These are phyloP conservation scores for Colletotrichum phormii DNA, from an alignment of 2,329 filamentous ascomycete species.

Conservation along the genomic window DNA sequence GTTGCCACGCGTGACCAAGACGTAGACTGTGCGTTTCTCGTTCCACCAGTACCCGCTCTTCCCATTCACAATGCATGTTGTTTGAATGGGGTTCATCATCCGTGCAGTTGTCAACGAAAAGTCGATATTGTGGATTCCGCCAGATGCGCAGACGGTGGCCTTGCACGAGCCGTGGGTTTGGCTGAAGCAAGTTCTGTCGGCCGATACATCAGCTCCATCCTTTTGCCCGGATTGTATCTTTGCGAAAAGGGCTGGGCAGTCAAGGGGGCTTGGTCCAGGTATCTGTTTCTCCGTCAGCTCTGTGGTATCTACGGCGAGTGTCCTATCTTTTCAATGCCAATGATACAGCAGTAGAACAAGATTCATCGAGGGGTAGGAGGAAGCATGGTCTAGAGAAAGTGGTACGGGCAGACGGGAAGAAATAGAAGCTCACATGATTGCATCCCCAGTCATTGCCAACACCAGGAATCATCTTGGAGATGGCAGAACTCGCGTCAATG, in stretches of 20 bases:
- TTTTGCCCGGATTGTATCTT: neutral
- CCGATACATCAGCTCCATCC: neutral
- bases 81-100: slow-evolving; percentile 29
- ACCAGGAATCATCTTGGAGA: slow-evolving; percentile 6
- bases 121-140: neutral
- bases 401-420: neutral
- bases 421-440: neutral
- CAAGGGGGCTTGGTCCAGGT: slow-evolving; percentile 1
- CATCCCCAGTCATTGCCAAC: slow-evolving; percentile 16
- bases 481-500: neutral
- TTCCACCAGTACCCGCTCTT: slow-evolving; percentile 17
- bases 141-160: slow-evolving; percentile 14
- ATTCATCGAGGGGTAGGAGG: neutral
- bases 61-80: slow-evolving; percentile 25
- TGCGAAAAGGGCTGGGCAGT: slow-evolving; percentile 11
- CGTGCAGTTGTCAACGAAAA: slow-evolving; percentile 5
- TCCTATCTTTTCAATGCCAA: neutral
- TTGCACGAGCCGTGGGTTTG: neutral
- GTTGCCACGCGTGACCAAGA: neutral
- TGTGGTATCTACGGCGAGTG: neutral
- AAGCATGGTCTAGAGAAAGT: neutral
- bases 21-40: neutral
- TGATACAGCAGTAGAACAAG: neutral
- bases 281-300: neutral
- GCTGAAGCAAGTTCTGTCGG: neutral